Percentiles rank a stretch among this genome's conserved stretches.
Conservation (phyloP, 805 yeast genomes). For the Ogataea thermomethanolica region DNA sequence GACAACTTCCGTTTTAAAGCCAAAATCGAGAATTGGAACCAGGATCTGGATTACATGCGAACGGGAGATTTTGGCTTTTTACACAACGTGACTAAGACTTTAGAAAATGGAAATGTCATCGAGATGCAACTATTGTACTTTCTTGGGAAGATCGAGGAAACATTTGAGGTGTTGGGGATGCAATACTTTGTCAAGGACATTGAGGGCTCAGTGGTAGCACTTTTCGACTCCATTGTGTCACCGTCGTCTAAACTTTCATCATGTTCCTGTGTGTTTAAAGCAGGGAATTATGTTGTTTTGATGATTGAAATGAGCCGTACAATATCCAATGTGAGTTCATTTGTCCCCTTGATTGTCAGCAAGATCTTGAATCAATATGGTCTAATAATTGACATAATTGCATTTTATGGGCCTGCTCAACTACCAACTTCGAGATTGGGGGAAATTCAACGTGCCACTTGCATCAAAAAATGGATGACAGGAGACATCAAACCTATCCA, state of each 20-base stretch:
- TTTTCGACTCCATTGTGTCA: not conserved
- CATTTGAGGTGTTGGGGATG: constrained; percentile 87
- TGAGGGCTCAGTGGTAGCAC: constrained; percentile 59
- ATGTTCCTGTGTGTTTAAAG: constrained; percentile 60
- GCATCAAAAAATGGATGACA: constrained; percentile 54
- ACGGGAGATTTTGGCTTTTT: constrained; percentile 95
- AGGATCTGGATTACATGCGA: constrained; percentile 63
- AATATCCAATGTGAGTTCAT: constrained; percentile 54
- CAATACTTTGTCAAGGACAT: constrained; percentile 88
- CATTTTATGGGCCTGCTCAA: constrained; percentile 63
- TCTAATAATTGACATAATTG: constrained; percentile 75
- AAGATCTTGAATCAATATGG: constrained; percentile 78
- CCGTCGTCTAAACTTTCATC: not conserved
- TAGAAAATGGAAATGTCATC: constrained; percentile 21
- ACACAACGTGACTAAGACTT: constrained; percentile 57
- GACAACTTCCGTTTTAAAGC: constrained; percentile 57
- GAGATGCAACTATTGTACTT: constrained; percentile 79
- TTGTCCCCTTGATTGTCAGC: constrained; percentile 81
- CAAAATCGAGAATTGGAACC: constrained; percentile 59
- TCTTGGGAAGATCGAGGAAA: constrained; percentile 77
- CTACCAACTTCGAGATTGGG: constrained; percentile 72
- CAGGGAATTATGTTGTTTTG: constrained; percentile 74
- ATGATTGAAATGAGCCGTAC: constrained; percentile 59
- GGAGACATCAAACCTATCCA: constrained; percentile 41
- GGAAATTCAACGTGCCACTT: constrained; percentile 69